phyloP scores from a whole-genome alignment of 2,329 filamentous ascomycete species.

The Colletotrichum gigasporum region DNA sequence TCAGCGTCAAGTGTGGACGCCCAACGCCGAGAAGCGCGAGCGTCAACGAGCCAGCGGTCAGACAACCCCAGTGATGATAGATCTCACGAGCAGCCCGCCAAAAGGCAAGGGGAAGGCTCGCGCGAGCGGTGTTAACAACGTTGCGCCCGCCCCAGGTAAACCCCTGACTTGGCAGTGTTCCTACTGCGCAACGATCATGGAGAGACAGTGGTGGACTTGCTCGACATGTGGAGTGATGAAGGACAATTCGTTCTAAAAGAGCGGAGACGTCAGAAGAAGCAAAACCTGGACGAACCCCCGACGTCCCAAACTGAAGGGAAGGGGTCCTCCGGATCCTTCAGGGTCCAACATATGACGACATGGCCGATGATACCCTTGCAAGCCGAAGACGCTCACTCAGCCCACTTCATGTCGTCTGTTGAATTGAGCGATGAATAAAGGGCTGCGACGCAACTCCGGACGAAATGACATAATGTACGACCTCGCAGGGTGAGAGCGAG shows the following conservation, averaged over 20 bases:
- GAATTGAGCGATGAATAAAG: background rate
- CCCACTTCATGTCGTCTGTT: background rate
- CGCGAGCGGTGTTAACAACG: slow-evolving; percentile 15
- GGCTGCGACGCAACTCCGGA: background rate
- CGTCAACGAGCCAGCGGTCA: slow-evolving; percentile 22
- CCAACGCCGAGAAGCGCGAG: slow-evolving; percentile 35
- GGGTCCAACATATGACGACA: slow-evolving; percentile 32
- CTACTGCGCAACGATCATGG: slow-evolving; percentile 61
- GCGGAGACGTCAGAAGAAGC: slow-evolving; percentile 15
- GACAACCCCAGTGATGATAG: slow-evolving; percentile 35
- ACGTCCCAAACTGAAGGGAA: background rate
- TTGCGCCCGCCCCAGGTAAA: slow-evolving; percentile 32
- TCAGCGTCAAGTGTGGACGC: slow-evolving; percentile 33
- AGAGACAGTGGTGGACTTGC: slow-evolving; percentile 67
- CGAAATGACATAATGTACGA: slow-evolving; percentile 21
- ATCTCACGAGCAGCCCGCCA: slow-evolving; percentile 46
- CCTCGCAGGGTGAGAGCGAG: background rate
- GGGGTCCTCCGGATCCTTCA: slow-evolving; percentile 11
- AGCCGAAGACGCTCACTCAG: background rate
- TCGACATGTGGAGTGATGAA: slow-evolving; percentile 64
- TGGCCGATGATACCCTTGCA: slow-evolving; percentile 19
- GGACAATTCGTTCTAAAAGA: slow-evolving; percentile 50
- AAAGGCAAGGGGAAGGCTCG: slow-evolving; percentile 29
- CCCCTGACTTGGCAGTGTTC: slow-evolving; percentile 60
- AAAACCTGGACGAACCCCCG: background rate